A percentile compares a stretch with the other conserved stretches of the same genome.
These are phyloP conservation scores for Hawksworthiomyces lignivorus DNA, from an alignment of 2,329 filamentous ascomycete genomes.

Conservation along the genomic window DNA sequence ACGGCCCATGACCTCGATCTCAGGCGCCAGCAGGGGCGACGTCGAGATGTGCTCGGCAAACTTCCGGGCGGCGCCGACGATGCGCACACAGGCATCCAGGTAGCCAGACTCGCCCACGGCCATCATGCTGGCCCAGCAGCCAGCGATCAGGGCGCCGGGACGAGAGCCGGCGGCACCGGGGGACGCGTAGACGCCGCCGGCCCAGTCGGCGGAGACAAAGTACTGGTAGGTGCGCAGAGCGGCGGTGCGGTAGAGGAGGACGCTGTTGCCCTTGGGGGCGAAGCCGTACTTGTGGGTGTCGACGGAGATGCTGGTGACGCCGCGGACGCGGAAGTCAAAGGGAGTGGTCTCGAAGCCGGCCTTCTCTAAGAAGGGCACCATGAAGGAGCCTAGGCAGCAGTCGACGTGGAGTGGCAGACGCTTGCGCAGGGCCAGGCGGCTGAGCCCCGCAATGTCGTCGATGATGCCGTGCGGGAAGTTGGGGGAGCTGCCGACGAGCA, in stretches of 20 bases:
- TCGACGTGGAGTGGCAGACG: slow-evolving; percentile 89
- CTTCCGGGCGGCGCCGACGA: slow-evolving; percentile 79
- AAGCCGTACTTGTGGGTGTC: slow-evolving; percentile 99
- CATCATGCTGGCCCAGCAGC: slow-evolving; percentile 92
- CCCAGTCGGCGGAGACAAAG: slow-evolving; percentile 92
- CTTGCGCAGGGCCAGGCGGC: slow-evolving; percentile 70
- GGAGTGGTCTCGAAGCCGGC: slow-evolving; percentile 85
- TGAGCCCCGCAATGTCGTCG: slow-evolving; percentile 83
- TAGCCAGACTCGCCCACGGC: slow-evolving; percentile 81
- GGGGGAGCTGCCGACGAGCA: slow-evolving; percentile 89
- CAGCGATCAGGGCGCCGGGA: slow-evolving; percentile 88
- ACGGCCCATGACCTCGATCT: slow-evolving; percentile 73
- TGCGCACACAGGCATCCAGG: slow-evolving; percentile 75
- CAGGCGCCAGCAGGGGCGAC: slow-evolving; percentile 58
- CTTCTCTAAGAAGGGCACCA: slow-evolving; percentile 83
- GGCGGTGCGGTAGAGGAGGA: slow-evolving; percentile 78
- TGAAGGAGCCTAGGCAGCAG: slow-evolving; percentile 93
- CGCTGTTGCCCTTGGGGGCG: slow-evolving; percentile 94
- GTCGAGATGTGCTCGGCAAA: slow-evolving; percentile 67
- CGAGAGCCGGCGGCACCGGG: slow-evolving; percentile 87
- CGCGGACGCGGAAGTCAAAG: slow-evolving; percentile 90
- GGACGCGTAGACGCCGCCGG: slow-evolving; percentile 90
- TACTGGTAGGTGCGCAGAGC: slow-evolving; percentile 83
- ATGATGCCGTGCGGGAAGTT: slow-evolving; percentile 99
- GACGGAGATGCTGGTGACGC: slow-evolving; percentile 90